Base-by-base conservation (phyloP, 352 stramenopile genomes). In the Phytophthora pluvialis region DNA sequence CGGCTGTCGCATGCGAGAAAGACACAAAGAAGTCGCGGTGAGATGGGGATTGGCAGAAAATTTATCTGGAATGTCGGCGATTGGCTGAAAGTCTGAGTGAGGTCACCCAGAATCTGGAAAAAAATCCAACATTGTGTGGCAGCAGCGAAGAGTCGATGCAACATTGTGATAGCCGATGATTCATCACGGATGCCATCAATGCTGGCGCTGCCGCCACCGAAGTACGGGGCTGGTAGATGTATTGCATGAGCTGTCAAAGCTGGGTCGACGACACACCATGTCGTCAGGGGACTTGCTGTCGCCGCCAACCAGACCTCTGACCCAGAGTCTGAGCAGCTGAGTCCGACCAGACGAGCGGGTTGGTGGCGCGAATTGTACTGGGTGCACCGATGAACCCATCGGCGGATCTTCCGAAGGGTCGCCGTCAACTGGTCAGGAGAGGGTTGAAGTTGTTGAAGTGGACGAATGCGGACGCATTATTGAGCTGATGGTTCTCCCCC, bases 71-170 rank as follows among this genome's bases (percentile, higher is more conserved):
- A 52, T 29, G 28, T 18, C 15, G 5, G n/a, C 8, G 13, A 64
- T 58, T 64, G 38, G 57, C 29, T 64, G 46, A 57, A 64, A 64
- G 32, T 25, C 0, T 1, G 31, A 16, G 10, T 31, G 32, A 36
- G 13, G 0, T 18, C 13, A 50, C n/a, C 28, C 15, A 39, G 3
- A 64, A 44, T 48, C 47, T 56, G 12, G 38, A 55, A 63, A 64
- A n/a, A 64, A 58, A 64, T 58, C 57, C 46, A 64, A 35, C 16
- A 2, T 49, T 57, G n/a, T 56, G 56, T 64, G 56, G 26, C 56
- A 57, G 25, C 11, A 64, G 56, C 29, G 0, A 15, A 50, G 3
- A 36, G n/a, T n/a, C n/a, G n/a, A n/a, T n/a, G n/a, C n/a, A n/a
- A n/a, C n/a, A n/a, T n/a, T n/a, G n/a, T n/a, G n/a, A n/a, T n/a